Base-by-base conservation (phyloP, 2,329 filamentous ascomycete species). In the Chaetomiaceae sp. region DNA sequence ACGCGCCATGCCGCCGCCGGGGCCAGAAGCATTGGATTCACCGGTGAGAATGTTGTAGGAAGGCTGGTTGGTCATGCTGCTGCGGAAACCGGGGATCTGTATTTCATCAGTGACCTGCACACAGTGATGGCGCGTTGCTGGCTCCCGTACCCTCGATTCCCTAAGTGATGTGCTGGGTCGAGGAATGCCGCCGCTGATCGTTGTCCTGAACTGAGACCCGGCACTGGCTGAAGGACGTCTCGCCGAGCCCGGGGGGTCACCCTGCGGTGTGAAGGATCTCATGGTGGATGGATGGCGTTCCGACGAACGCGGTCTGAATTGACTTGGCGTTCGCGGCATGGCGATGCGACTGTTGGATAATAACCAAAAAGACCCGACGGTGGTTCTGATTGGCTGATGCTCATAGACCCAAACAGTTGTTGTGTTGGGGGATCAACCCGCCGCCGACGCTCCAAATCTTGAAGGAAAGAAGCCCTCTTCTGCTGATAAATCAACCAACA, bases 31-130 rank as follows among this genome's bases (percentile, higher is more conserved):
- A 40, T 50, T 65, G 48, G 56, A 53, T 41, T 69, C 70, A 18
- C 71, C 70, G 43, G 66, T 66, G 25, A 75, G 62, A 54, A 67
- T 67, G 58, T 74, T 75, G 63, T 73, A 73, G 4, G 65, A 62
- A 1, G 66, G 63, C 30, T 68, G 66, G 4, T 53, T 60, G 7
- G 63, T 62, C 14, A 61, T 61, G 42, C 55, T 63, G 37, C 56
- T 60, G 13, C 67, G 63, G 14, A 64, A 60, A n/a, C 56, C 57
- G 14, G 59, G 57, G 48, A 67, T 61, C 66, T 68, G 47, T 6
- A 18, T 5, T 11, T 23, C 11, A 38, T 57, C 18, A 41, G 29
- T 32, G 30, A 32, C 44, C 18, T 38, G 42, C 29, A 21, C 29
- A 13, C 7, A 36, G n/a, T 3, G 16, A 13, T 32, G 25, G 27